These are phyloP conservation scores for Apiotrichum montevideense DNA, from an alignment of 1,284 basidiomycete species.

Conservation along the genomic window DNA sequence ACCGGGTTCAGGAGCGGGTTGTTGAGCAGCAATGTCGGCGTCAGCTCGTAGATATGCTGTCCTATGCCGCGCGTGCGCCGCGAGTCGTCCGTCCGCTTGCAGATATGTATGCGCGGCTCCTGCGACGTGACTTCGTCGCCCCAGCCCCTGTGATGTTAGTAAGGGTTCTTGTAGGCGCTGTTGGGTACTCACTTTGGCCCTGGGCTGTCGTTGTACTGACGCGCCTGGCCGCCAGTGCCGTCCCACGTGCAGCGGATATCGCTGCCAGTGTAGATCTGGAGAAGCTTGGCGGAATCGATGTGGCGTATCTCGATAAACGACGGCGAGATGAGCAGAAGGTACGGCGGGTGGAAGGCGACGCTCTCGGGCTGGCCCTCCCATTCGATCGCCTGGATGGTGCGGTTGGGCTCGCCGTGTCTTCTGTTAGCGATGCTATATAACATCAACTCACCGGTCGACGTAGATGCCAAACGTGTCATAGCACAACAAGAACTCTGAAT, in stretches of 20 bases:
- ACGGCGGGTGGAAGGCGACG: slow-evolving; percentile 81
- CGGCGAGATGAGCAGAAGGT: slow-evolving; percentile 81
- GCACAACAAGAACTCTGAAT: slow-evolving; percentile 85
- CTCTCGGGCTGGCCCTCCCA: slow-evolving; percentile 90
- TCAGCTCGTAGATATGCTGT: slow-evolving; percentile 46
- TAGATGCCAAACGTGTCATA: slow-evolving; percentile 85
- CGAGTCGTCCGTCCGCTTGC: slow-evolving; percentile 27
- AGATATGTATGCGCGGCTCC: slow-evolving; percentile 46
- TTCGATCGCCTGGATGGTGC: slow-evolving; percentile 66
- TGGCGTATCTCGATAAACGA: slow-evolving; percentile 92
- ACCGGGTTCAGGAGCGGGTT: slow-evolving; percentile 42
- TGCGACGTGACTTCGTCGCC: slow-evolving; percentile 42
- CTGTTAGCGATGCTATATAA: slow-evolving; percentile 44
- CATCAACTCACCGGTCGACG: slow-evolving; percentile 22
- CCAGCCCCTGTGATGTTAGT: slow-evolving; percentile 24
- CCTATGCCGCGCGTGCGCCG: slow-evolving; percentile 33
- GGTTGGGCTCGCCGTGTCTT: slow-evolving; percentile 70
- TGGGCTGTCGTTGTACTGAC: slow-evolving; percentile 27
- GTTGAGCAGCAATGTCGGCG: slow-evolving; percentile 44
- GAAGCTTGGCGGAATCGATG: slow-evolving; percentile 71
- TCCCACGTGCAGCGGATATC: slow-evolving; percentile 82
- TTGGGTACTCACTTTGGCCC: slow-evolving; percentile 23
- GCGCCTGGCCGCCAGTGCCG: slow-evolving; percentile 34
- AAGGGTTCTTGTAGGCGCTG: too few species aligned
- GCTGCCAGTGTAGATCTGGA: slow-evolving; percentile 77